These are phyloP conservation scores for Haplographium delicatum DNA, from an alignment of 495 filamentous ascomycete genomes.

Conservation along the genomic window DNA sequence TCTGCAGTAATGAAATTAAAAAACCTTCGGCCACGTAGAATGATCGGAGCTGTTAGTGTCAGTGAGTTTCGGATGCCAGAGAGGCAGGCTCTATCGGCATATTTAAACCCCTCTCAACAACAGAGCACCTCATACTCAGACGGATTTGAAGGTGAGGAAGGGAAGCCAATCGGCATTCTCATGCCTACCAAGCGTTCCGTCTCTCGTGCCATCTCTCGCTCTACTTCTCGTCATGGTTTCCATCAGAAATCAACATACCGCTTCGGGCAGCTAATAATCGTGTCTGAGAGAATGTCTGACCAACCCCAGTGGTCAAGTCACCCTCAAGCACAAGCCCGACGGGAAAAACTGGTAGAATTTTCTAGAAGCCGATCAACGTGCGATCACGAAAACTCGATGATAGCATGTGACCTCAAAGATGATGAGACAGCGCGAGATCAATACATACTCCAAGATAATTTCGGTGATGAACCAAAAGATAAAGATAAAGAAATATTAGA, in stretches of 20 bases:
- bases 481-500: no score
- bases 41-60: conserved; percentile 4
- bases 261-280: conserved; percentile 10
- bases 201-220: no score
- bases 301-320: not conserved
- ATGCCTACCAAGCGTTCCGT: conserved; percentile 7
- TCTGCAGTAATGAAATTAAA: not conserved
- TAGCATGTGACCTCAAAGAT: no score
- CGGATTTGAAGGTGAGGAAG: conserved; percentile 23
- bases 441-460: no score
- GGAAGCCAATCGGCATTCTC: conserved; percentile 3
- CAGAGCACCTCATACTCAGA: conserved; percentile 9
- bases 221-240: not conserved
- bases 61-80: conserved; percentile 12
- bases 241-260: not conserved
- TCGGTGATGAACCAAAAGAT: no score
- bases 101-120: not conserved
- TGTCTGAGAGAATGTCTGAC: conserved; percentile 4
- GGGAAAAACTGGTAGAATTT: no score
- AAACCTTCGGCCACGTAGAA: not conserved
- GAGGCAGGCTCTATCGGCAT: not conserved
- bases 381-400: no score
- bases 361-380: no score
- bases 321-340: not conserved
- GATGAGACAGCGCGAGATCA: no score